Evolutionary conservation across 1,139 yeast species (phyloP).

Genomic region (Yamadazyma mexicana): DNA sequence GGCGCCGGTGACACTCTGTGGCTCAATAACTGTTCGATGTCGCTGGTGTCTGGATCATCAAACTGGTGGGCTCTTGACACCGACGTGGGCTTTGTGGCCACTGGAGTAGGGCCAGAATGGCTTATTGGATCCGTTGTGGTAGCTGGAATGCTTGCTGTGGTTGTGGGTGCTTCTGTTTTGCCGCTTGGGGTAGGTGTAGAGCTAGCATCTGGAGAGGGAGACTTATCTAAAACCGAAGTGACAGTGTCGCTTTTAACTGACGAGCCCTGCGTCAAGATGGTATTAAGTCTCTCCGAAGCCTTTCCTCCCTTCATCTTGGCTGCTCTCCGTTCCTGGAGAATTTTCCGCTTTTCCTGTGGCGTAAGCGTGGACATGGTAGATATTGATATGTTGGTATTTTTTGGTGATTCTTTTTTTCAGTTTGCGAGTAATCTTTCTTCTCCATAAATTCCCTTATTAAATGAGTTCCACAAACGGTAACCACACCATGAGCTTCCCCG

Average conservation of each 20-base stretch:
- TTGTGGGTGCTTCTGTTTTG: slow-evolving; percentile 1
- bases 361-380: slow-evolving; percentile 19
- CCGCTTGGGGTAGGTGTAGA: too few relatives aligned
- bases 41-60: slow-evolving; percentile 19
- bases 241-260: slow-evolving; percentile 32
- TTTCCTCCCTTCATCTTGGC: slow-evolving; percentile 65
- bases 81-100: background rate
- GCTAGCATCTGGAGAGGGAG: slow-evolving; percentile 1
- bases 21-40: slow-evolving; percentile 17
- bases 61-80: background rate
- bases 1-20: slow-evolving; percentile 16
- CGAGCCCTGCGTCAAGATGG: slow-evolving; percentile 40
- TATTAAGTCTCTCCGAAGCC: slow-evolving; percentile 56
- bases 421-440: too few relatives aligned
- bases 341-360: slow-evolving; percentile 63
- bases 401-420: background rate
- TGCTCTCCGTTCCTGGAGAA: slow-evolving; percentile 68
- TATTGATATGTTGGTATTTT: background rate
- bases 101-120: background rate
- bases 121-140: background rate
- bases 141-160: background rate
- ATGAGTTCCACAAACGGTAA: background rate
- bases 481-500: slow-evolving; percentile 29
- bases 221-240: slow-evolving; percentile 36
- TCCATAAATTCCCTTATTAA: too few relatives aligned